A percentile compares a stretch with the other conserved stretches of the same genome.
phyloP scores from a whole-genome alignment of 768 basidiomycete genomes.

The Leccinum uliginosum region DNA sequence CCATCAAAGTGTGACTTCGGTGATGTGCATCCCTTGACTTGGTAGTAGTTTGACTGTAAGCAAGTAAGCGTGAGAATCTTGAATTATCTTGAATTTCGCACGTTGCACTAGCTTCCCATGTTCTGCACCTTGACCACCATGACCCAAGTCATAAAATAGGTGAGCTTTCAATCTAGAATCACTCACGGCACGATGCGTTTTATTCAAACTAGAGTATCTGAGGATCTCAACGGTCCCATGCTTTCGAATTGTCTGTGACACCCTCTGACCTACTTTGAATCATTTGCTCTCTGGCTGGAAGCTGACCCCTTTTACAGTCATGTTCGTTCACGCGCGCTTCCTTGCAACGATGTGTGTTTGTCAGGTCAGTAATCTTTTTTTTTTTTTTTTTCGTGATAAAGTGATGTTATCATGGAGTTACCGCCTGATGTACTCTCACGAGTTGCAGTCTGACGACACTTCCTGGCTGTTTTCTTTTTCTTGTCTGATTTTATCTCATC shows the following conservation, averaged over 20 bases:
- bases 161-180: not conserved
- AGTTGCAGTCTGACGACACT: conserved; percentile 8
- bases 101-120: not conserved
- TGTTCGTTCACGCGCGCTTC: not conserved
- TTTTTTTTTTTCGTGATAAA: not conserved
- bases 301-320: not conserved
- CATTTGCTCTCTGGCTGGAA: not conserved
- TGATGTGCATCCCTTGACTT: not conserved
- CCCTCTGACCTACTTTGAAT: not conserved
- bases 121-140: not conserved
- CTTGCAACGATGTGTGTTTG: no score
- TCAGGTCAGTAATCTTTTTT: not conserved
- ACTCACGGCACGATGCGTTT: not conserved
- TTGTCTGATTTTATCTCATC: conserved; percentile 4
- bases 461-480: conserved; percentile 13
- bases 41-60: not conserved
- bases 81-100: not conserved
- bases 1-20: conserved; percentile 43
- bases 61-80: conserved; percentile 2
- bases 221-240: conserved; percentile 4
- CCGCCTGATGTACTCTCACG: conserved; percentile 9
- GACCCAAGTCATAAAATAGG: not conserved
- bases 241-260: not conserved
- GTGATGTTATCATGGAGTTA: conserved; percentile 17
- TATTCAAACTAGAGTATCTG: conserved; percentile 11